Percentiles rank a stretch among this genome's conserved stretches.
Conservation (phyloP, 2,329 filamentous ascomycete genomes). For the Venturia asperata region DNA sequence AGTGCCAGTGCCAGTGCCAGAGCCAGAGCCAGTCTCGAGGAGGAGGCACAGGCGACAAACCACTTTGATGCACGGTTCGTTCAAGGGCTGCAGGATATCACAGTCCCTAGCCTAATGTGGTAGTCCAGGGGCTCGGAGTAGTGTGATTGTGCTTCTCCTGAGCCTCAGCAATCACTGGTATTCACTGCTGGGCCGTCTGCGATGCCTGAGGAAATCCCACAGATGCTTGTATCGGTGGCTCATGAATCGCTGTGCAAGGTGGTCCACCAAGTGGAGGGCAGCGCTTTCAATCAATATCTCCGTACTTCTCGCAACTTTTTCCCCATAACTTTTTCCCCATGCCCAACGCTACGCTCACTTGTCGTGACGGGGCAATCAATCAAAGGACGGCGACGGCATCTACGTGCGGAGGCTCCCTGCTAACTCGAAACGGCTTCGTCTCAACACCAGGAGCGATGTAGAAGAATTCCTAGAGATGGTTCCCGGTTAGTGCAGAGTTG, state of each 20-base stretch:
- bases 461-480: background rate
- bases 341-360: background rate
- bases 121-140: background rate
- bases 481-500: too few species aligned
- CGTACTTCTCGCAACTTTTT: background rate
- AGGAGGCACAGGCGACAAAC: conserved; percentile 1
- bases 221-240: background rate
- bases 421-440: conserved; percentile 10
- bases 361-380: background rate
- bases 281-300: too few species aligned
- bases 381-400: background rate
- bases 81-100: background rate
- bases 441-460: background rate
- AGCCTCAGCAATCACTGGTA: background rate
- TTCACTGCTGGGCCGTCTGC: background rate
- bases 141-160: background rate
- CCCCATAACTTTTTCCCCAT: too few species aligned
- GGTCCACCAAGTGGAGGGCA: too few species aligned
- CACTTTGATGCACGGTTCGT: background rate
- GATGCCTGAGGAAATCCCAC: background rate
- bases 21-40: background rate
- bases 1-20: too few species aligned
- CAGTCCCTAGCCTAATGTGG: background rate
- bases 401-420: background rate
- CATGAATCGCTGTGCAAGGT: too few species aligned